Evolutionary conservation across 2,329 filamentous ascomycete species (phyloP), one percentile per base, ranked within the genome.

Genomic region (Nigrograna mackinnonii): DNA sequence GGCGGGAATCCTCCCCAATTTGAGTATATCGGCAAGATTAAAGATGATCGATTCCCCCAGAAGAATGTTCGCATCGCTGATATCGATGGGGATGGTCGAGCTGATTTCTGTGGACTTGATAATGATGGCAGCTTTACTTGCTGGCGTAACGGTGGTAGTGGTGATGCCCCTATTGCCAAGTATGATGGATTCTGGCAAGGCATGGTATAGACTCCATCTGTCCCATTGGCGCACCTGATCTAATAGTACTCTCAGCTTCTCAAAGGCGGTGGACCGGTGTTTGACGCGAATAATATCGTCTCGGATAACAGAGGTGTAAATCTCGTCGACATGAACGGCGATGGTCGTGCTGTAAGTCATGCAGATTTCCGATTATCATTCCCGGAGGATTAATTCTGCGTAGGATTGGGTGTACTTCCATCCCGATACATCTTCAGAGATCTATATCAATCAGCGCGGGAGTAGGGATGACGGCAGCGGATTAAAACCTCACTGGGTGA

Each of bases 21-120:
- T 35, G 48, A 49, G 17, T 34, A 42, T 20, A 50, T 56, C n/a
- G 50, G 49, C 16, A 24, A 45, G 9, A 46, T 60, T 13, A 52
- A 52, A 30, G 41, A 33, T n/a, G 46, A 35, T n/a, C 35, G 35
- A 5, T 20, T 5, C 7, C 19, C 39, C 1, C 48, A 41, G 22
- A 46, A 38, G 6, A 35, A 49, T 22, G 50, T 71, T 5, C 50
- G 57, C 0, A 44, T 70, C 3, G 67, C 46, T 0, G 67, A 71
- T 45, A 58, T 66, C 3, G 64, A 66, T 21, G 60, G 57, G 2
- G 58, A 73, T 38, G 67, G 68, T 1, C 55, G 68, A 0, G 34
- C 57, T 0, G 70, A 72, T 44, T 72, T 65, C 38, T 63, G 63
- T 28, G 35, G 56, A 4, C 33, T 63, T 2, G 50, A 50, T 2